Evolutionary conservation across 2,329 filamentous ascomycete species (phyloP), one percentile per base, ranked within the genome.

Genomic region (Emmonsiellopsis sp.): DNA sequence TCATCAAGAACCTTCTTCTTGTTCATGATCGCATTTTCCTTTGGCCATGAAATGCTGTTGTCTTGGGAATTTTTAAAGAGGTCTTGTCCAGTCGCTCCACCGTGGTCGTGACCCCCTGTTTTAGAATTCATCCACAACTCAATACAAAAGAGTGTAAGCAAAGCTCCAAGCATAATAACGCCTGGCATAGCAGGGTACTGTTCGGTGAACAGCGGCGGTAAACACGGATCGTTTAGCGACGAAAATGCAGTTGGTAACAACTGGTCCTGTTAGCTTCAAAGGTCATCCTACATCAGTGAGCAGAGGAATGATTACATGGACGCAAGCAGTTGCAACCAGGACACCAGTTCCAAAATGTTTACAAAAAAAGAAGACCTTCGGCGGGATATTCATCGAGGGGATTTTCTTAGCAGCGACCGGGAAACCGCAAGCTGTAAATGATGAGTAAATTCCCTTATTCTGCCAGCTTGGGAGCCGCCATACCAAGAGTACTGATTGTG

Each of bases 161-260:
- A 75, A 17, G 82, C 76, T 0, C 57, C 74, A 79, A 84, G 83
- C 79, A 83, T 84, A 65, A 84, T 84, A 31, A 82, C 80, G 60
- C 81, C 81, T 2, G 81, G 79, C 61, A 84, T 73, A 31, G 82
- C 77, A 5, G 81, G 80, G 62, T 84, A 84, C 49, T 82, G 64
- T 0, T 78, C 72, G 10, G 74, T 81, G 65, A 84, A 83, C 5
- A 84, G 68, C 54, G 80, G 75, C 5, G 81, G 81, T 6, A 84
- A 76, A 60, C 81, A 74, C 58, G 71, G 70, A 53, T 74, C 64
- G 51, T 67, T 72, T 55, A 74, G 66, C 17, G 69, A 72, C 44
- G 67, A 69, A 61, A 83, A 84, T 13, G 81, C 81, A 3, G 79
- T 82, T 0, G 81, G 81, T 6, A 84, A 74, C 58, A 84, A 73